Percentiles rank a stretch among this genome's conserved stretches.
phyloP scores from a whole-genome alignment of 2,329 filamentous ascomycete species.

The Aspergillus unguis region DNA sequence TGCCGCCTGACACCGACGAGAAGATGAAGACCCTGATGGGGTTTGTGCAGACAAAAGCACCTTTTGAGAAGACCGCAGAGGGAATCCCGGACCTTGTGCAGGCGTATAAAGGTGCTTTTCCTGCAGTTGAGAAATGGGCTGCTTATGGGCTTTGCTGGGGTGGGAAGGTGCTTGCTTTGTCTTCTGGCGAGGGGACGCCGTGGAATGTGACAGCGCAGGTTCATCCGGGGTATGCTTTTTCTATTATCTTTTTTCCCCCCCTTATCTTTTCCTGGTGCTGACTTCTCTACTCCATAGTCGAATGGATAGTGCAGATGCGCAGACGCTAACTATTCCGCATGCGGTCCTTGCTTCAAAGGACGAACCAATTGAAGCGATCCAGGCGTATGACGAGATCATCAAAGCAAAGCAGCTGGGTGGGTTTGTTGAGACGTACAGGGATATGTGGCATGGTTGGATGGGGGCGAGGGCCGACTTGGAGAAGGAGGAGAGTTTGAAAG shows the following conservation, averaged over 20 bases:
- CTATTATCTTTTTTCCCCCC: not conserved
- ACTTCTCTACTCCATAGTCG: constrained; percentile 25
- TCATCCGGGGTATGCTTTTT: constrained; percentile 32
- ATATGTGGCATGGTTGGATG: constrained; percentile 74
- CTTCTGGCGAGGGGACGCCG: constrained; percentile 51
- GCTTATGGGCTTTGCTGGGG: constrained; percentile 69
- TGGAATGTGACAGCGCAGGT: constrained; percentile 46
- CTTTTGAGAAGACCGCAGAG: constrained; percentile 25
- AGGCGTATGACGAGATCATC: constrained; percentile 52
- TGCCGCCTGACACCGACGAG: constrained; percentile 62
- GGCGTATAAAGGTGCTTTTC: constrained; percentile 52
- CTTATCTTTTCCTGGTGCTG: not conserved
- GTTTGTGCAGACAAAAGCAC: constrained; percentile 53
- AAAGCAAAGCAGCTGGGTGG: constrained; percentile 51
- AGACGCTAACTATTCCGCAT: constrained; percentile 59
- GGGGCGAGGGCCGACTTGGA: constrained; percentile 61
- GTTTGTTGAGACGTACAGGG: constrained; percentile 61
- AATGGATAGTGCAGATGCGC: constrained; percentile 58
- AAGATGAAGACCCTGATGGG: constrained; percentile 57
- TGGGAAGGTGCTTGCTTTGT: constrained; percentile 52
- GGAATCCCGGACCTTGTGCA: constrained; percentile 36
- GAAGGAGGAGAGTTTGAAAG: constrained; percentile 53
- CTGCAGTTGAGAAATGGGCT: constrained; percentile 58
- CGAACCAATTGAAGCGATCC: constrained; percentile 54
- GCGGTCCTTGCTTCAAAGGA: constrained; percentile 64